A percentile compares a stretch with the other conserved stretches of the same genome.
These are phyloP conservation scores for Elaeis oleifera DNA, from an alignment of 202 grass and related monocot genomes.

Conservation along the genomic window DNA sequence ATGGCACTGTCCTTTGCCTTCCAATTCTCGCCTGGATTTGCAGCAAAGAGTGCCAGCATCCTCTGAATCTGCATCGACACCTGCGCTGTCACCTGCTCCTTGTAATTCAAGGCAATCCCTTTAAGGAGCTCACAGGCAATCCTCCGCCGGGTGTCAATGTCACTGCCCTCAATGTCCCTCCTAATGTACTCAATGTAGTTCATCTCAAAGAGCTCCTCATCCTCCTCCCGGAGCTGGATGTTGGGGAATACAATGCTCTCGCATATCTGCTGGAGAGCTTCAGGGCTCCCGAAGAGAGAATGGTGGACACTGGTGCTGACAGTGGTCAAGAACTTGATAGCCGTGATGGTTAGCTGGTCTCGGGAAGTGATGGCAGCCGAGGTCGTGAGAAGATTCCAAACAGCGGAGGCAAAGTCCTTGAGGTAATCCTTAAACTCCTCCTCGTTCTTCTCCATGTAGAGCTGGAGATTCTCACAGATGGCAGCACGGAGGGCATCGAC, in stretches of 20 bases:
- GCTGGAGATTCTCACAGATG: slow-evolving; percentile 83
- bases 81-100: slow-evolving; percentile 69
- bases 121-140: slow-evolving; percentile 76
- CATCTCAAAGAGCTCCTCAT: slow-evolving; percentile 84
- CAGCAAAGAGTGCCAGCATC: slow-evolving; percentile 68
- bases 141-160: slow-evolving; percentile 70
- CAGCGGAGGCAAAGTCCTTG: slow-evolving; percentile 75
- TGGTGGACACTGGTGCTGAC: slow-evolving; percentile 91
- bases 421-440: slow-evolving; percentile 81
- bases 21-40: slow-evolving; percentile 63
- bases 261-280: slow-evolving; percentile 73
- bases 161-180: slow-evolving; percentile 83
- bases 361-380: slow-evolving; percentile 38
- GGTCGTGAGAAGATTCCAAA: slow-evolving; percentile 72
- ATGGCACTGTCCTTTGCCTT: slow-evolving; percentile 96
- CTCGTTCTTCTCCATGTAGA: slow-evolving; percentile 98
- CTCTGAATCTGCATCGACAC: slow-evolving; percentile 69
- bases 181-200: slow-evolving; percentile 95
- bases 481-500: slow-evolving; percentile 58
- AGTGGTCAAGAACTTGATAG: slow-evolving; percentile 94
- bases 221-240: slow-evolving; percentile 72
- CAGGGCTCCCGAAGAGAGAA: slow-evolving; percentile 53
- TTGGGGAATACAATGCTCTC: slow-evolving; percentile 91
- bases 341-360: slow-evolving; percentile 61
- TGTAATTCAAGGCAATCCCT: slow-evolving; percentile 70